Conservation (phyloP, 2,329 filamentous ascomycete species). For the Ophiostoma sp. region DNA sequence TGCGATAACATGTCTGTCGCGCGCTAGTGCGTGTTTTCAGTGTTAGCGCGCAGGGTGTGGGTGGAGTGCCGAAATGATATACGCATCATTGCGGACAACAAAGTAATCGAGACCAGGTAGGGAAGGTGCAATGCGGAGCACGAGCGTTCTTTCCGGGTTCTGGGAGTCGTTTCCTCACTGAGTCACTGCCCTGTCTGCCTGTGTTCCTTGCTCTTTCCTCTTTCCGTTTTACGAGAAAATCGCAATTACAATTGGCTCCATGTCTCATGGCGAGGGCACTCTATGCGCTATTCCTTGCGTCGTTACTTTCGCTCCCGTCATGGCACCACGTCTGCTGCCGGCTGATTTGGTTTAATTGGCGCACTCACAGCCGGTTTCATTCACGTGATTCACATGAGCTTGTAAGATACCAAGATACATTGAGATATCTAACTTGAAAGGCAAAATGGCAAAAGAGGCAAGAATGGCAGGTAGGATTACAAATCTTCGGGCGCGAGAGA, state of each 20-base stretch:
- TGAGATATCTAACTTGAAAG: not conserved
- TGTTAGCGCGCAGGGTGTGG: constrained; percentile 13
- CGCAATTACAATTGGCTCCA: constrained; percentile 8
- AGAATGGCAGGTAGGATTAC: not conserved
- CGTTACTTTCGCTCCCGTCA: not conserved
- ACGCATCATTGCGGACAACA: not conserved
- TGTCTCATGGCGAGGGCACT: constrained; percentile 1
- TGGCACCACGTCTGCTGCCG: not conserved
- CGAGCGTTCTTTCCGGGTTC: not conserved
- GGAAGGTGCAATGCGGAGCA: constrained; percentile 14
- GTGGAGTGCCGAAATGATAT: constrained; percentile 2
- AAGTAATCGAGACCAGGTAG: constrained; percentile 5
- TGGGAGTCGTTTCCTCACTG: not conserved
- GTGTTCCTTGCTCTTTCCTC: not conserved
- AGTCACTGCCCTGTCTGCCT: not conserved
- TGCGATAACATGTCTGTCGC: not conserved
- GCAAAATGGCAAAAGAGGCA: too few species aligned
- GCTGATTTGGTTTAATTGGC: not conserved
- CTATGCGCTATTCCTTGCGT: not conserved
- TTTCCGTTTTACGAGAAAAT: constrained; percentile 9
- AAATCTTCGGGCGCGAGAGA: not conserved
- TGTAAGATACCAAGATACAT: not conserved
- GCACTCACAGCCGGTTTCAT: not conserved
- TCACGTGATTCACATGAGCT: not conserved
- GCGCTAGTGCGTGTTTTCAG: constrained; percentile 13